Percentiles rank a stretch among this genome's conserved stretches.
phyloP scores from a whole-genome alignment of 2,329 filamentous ascomycete species.

The Penicillium fuscoglaucum region DNA sequence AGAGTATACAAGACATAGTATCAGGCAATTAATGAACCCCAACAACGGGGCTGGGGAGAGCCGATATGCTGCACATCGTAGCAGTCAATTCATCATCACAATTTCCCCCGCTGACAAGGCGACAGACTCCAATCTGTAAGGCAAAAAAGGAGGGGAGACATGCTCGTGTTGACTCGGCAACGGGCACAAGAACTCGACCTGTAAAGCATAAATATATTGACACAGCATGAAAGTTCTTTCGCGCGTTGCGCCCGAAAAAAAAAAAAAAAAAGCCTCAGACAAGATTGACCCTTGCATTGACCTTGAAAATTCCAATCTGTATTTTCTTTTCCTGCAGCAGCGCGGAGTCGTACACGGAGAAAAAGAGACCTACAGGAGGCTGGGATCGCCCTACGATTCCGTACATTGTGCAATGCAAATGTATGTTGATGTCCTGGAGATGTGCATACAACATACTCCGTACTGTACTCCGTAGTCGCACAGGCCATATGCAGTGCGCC shows the following conservation, averaged over 20 bases:
- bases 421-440: slow-evolving; percentile 3
- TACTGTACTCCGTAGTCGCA: background rate
- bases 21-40: background rate
- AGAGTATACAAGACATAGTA: background rate
- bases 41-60: background rate
- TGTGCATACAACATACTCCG: background rate
- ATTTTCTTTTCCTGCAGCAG: slow-evolving; percentile 8
- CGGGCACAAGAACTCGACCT: slow-evolving; percentile 1
- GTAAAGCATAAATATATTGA: background rate
- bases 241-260: background rate
- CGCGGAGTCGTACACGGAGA: slow-evolving; percentile 18
- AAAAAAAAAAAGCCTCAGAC: background rate
- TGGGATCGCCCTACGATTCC: slow-evolving; percentile 7
- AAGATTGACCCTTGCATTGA: slow-evolving; percentile 9
- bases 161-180: slow-evolving; percentile 11
- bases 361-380: slow-evolving; percentile 19
- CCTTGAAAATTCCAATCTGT: slow-evolving; percentile 9
- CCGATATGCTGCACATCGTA: background rate
- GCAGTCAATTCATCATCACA: background rate
- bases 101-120: background rate
- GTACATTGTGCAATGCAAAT: slow-evolving; percentile 9
- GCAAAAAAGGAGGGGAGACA: slow-evolving; percentile 2
- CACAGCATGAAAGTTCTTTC: background rate
- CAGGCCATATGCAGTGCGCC: background rate
- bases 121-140: background rate